These are phyloP conservation scores for Aspergillus nidulans DNA, from an alignment of 495 filamentous ascomycete genomes.

Conservation along the genomic window DNA sequence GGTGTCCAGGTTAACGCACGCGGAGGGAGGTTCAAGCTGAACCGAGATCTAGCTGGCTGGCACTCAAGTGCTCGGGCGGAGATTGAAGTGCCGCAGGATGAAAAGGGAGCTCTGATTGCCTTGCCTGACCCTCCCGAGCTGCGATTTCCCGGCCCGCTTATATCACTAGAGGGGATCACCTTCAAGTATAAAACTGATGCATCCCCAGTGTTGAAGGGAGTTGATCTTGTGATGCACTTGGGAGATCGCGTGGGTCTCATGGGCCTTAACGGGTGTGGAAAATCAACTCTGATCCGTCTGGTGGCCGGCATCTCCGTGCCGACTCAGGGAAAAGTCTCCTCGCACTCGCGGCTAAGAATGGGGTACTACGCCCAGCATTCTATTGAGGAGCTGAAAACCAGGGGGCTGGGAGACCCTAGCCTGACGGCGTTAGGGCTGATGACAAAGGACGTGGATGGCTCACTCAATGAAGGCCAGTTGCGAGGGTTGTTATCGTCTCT, in stretches of 20 bases:
- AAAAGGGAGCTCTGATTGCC: conserved; percentile 51
- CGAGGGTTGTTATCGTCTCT: conserved; percentile 59
- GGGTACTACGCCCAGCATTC: conserved; percentile 77
- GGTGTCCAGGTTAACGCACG: conserved; percentile 66
- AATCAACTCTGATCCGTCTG: conserved; percentile 63
- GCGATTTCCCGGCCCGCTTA: conserved; percentile 66
- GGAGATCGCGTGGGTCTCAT: conserved; percentile 70
- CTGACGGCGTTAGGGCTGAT: conserved; percentile 62
- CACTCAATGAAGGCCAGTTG: conserved; percentile 57
- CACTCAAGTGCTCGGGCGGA: conserved; percentile 52
- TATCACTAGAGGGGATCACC: conserved; percentile 60
- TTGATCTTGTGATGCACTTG: conserved; percentile 61
- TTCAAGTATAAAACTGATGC: conserved; percentile 52
- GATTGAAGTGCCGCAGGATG: conserved; percentile 67
- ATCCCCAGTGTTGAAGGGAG: conserved; percentile 46
- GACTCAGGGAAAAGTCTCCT: conserved; percentile 51
- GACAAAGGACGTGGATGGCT: conserved; percentile 37
- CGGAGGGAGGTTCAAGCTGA: conserved; percentile 73
- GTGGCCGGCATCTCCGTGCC: conserved; percentile 41
- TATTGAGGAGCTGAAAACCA: conserved; percentile 59
- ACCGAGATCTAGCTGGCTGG: conserved; percentile 62
- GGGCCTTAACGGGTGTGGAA: conserved; percentile 70
- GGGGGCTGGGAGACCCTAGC: conserved; percentile 36
- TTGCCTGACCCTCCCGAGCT: conserved; percentile 61
- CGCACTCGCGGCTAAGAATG: conserved; percentile 60